Evolutionary conservation across 1,139 yeast genomes (phyloP).

Genomic region (Hyphopichia burtonii): DNA sequence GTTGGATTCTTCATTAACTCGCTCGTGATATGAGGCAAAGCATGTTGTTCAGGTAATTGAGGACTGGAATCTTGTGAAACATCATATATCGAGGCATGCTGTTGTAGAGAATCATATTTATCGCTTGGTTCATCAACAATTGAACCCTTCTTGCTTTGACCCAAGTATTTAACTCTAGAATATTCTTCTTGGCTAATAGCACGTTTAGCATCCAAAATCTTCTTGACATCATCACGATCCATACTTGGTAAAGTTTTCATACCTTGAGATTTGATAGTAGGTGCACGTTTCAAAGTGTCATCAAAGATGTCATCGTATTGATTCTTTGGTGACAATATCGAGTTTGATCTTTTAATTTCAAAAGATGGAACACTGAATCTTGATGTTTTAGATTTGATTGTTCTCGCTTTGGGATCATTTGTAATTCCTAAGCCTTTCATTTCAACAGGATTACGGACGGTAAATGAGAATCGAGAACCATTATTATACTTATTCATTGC

Average conservation of each 20-base stretch:
- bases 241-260: constrained; percentile 48
- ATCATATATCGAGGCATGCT: constrained; percentile 42
- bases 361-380: constrained; percentile 45
- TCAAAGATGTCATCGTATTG: constrained; percentile 45
- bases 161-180: constrained; percentile 33
- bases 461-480: constrained; percentile 2
- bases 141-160: constrained; percentile 26
- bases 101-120: constrained; percentile 33
- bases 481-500: background rate
- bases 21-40: constrained; percentile 32
- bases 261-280: constrained; percentile 41
- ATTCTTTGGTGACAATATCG: constrained; percentile 36
- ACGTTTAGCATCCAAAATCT: constrained; percentile 38
- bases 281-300: constrained; percentile 27
- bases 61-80: constrained; percentile 30
- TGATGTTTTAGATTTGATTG: constrained; percentile 17
- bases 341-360: constrained; percentile 39
- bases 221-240: constrained; percentile 48
- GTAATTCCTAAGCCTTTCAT: background rate
- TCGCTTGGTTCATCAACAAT: constrained; percentile 30
- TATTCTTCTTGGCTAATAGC: constrained; percentile 46
- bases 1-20: constrained; percentile 37
- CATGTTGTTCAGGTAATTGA: constrained; percentile 7
- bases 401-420: constrained; percentile 4
- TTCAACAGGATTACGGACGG: constrained; percentile 1